A percentile compares a stretch with the other conserved stretches of the same genome.
These are phyloP conservation scores for Apostasia ramifera DNA, from an alignment of 106 monocot genomes.

Conservation along the genomic window DNA sequence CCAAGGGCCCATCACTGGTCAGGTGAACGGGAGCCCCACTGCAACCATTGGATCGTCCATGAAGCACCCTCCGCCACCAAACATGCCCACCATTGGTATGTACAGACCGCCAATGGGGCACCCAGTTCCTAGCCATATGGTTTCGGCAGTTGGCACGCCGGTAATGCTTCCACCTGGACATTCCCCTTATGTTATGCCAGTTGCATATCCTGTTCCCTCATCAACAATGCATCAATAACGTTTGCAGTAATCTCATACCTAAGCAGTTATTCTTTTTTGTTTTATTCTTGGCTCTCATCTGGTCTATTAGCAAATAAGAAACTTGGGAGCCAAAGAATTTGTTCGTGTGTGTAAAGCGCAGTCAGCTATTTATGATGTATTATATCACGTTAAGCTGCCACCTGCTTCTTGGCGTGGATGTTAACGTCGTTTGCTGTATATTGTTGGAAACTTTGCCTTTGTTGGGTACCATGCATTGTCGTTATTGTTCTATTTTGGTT, in stretches of 20 bases:
- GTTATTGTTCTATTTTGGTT: too few species aligned
- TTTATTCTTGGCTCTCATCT: too few species aligned
- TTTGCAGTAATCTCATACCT: neutral
- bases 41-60: slow-evolving; percentile 17
- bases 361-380: too few species aligned
- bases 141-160: slow-evolving; percentile 62
- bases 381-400: too few species aligned
- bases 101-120: slow-evolving; percentile 49
- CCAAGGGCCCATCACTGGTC: slow-evolving; percentile 44
- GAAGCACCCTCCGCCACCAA: slow-evolving; percentile 21
- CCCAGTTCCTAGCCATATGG: slow-evolving; percentile 48
- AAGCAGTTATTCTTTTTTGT: too few species aligned
- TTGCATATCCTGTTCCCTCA: slow-evolving; percentile 55
- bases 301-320: too few species aligned
- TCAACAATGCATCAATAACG: slow-evolving; percentile 56
- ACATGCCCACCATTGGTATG: slow-evolving; percentile 26
- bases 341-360: too few species aligned
- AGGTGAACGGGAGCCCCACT: slow-evolving; percentile 10
- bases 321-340: too few species aligned
- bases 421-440: too few species aligned
- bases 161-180: slow-evolving; percentile 75
- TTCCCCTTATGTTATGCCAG: slow-evolving; percentile 55
- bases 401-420: too few species aligned
- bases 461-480: too few species aligned
- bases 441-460: too few species aligned